Conservation (phyloP, 1,284 basidiomycete species). For the Tetrapyrgos nigripes region DNA sequence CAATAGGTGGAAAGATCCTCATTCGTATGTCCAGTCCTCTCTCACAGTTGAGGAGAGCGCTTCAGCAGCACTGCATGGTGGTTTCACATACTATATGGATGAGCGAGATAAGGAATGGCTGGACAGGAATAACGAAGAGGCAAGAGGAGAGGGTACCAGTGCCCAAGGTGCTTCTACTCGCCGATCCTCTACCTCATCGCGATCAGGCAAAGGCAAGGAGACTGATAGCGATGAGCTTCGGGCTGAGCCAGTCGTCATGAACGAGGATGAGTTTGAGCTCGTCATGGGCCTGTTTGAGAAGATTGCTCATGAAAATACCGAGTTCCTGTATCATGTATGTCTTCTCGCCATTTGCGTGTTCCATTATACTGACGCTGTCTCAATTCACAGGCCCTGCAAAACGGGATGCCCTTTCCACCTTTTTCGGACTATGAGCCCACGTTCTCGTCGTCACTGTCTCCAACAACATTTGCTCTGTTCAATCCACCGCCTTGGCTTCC, state of each 20-base stretch:
- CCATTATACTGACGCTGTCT: slow-evolving; percentile 7
- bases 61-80: slow-evolving; percentile 60
- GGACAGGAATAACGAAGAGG: slow-evolving; percentile 88
- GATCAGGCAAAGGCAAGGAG: slow-evolving; percentile 78
- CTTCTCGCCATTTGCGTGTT: background rate
- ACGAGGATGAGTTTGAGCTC: slow-evolving; percentile 93
- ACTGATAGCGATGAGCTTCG: slow-evolving; percentile 51
- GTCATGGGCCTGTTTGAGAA: slow-evolving; percentile 96
- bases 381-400: slow-evolving; percentile 56
- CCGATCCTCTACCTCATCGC: slow-evolving; percentile 45
- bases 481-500: slow-evolving; percentile 68
- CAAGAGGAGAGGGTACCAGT: slow-evolving; percentile 85
- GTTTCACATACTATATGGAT: slow-evolving; percentile 92
- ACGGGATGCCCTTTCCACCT: slow-evolving; percentile 73
- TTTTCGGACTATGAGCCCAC: slow-evolving; percentile 82
- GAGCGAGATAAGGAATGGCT: slow-evolving; percentile 97
- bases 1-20: slow-evolving; percentile 76
- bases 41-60: slow-evolving; percentile 87
- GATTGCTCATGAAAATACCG: slow-evolving; percentile 88
- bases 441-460: slow-evolving; percentile 63
- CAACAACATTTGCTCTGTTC: slow-evolving; percentile 67
- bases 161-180: slow-evolving; percentile 58
- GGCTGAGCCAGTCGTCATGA: slow-evolving; percentile 67
- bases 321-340: slow-evolving; percentile 90
- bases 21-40: slow-evolving; percentile 85